Evolutionary conservation across 345 rosid genomes (phyloP), one percentile per base, ranked within the genome.

Genomic region (Eucalyptus tenuipes): DNA sequence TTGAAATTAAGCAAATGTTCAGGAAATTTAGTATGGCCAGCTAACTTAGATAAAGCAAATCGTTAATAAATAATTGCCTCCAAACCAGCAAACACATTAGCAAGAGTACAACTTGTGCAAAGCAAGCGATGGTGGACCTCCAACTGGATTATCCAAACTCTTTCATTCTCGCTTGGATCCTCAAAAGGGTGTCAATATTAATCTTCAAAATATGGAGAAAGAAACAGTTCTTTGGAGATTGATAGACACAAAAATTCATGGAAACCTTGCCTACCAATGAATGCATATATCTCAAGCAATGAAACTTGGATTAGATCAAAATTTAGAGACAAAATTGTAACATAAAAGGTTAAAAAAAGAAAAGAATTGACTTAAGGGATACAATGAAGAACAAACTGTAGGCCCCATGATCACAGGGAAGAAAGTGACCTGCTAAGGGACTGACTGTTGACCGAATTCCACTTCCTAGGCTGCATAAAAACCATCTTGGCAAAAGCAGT

Each of bases 331-430:
- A 66, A 66, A 66, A 61, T 27, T n/a, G 75, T 27, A 86, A 27
- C 53, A 94, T 49, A 89, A 91, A 91, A 88, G 50, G 89, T 86
- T 59, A 44, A 79, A 44, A 85, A 89, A 81, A 45, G 86, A 89
- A 80, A 75, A 68, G 53, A 87, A 87, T 29, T 68, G 75, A 57
- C 50, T 75, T 75, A 85, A 87, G 86, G 90, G 88, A 88, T 88
- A 92, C 94, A 92, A 85, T 53, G 91, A 89, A 88, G 89, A 61
- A 88, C 90, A 90, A 87, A 79, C 84, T 86, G 85, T 53, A 68
- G 84, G 86, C 85, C 91, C 90, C 5, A 49, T 49, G 81, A 59
- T 50, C 64, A 7, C 64, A 88, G 66, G 81, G 85, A 86, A 87
- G 81, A 75, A 42, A 75, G 82, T 75, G 82, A 75, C 82, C 82